Evolutionary conservation across 495 filamentous ascomycete genomes (phyloP).

Genomic region (Penicillium coprophilum): DNA sequence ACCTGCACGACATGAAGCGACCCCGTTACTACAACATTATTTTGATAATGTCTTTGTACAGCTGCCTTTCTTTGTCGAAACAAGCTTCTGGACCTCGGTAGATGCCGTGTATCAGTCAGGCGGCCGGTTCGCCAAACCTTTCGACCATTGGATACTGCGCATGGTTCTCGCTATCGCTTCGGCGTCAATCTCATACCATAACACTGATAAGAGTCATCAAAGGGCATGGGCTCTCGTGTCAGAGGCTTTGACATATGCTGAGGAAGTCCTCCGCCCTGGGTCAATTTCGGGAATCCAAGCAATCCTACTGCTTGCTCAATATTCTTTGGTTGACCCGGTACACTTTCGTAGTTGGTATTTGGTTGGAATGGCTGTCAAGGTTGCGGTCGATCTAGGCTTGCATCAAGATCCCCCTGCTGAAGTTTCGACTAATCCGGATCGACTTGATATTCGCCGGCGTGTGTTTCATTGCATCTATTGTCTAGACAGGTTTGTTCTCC

Average conservation of each 20-base stretch:
- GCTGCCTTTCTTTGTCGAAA: constrained; percentile 77
- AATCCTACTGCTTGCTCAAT: constrained; percentile 78
- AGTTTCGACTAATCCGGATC: constrained; percentile 56
- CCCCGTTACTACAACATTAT: constrained; percentile 73
- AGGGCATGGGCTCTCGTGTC: constrained; percentile 66
- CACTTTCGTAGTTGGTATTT: constrained; percentile 91
- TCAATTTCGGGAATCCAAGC: constrained; percentile 81
- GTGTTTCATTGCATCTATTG: constrained; percentile 86
- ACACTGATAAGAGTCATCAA: constrained; percentile 60
- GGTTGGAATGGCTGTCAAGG: constrained; percentile 81
- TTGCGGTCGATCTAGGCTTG: constrained; percentile 80
- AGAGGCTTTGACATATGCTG: constrained; percentile 70
- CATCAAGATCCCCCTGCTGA: constrained; percentile 83
- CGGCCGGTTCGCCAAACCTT: constrained; percentile 59
- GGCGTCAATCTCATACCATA: constrained; percentile 66
- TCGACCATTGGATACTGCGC: constrained; percentile 81
- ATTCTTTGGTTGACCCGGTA: constrained; percentile 80
- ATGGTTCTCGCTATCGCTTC: constrained; percentile 85
- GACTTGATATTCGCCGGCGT: constrained; percentile 71
- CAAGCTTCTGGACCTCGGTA: constrained; percentile 69
- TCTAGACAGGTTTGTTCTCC: constrained; percentile 67
- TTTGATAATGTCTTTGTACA: constrained; percentile 76
- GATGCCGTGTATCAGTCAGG: constrained; percentile 73
- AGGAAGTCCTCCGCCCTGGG: constrained; percentile 78
- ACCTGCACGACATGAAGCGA: constrained; percentile 64